Evolutionary conservation across 2,329 filamentous ascomycete genomes (phyloP).

Genomic region (Penicillium sp.): DNA sequence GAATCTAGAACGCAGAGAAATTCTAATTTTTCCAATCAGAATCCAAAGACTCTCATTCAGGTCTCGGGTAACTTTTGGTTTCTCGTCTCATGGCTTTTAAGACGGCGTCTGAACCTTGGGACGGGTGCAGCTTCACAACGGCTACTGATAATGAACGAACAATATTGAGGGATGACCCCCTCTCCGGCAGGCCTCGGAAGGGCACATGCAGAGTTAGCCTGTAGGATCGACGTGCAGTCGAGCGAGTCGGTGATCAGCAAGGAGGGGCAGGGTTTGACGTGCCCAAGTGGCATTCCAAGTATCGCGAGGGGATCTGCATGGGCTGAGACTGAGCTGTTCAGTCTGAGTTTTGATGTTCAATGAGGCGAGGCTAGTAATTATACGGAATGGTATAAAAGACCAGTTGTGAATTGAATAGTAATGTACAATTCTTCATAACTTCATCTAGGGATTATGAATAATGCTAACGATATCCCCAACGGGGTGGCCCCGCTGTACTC

Average conservation of each 20-base stretch:
- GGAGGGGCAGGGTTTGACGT: neutral
- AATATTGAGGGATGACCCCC: neutral
- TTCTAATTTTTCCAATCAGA: neutral
- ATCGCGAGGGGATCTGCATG: neutral
- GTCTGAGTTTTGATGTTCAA: neutral
- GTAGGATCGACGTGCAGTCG: slow-evolving; percentile 3
- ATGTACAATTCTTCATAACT: slow-evolving; percentile 26
- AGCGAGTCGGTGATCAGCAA: slow-evolving; percentile 1
- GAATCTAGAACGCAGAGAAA: neutral
- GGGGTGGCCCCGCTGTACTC: neutral
- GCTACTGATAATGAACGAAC: neutral
- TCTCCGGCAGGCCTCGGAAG: slow-evolving; percentile 1
- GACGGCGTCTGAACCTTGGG: neutral
- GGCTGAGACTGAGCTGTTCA: neutral
- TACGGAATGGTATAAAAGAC: neutral
- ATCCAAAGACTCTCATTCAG: neutral
- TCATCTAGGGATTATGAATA: slow-evolving; percentile 24
- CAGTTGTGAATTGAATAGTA: neutral
- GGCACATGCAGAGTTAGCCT: slow-evolving; percentile 2
- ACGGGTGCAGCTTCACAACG: neutral
- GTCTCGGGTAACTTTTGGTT: neutral
- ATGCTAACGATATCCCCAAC: slow-evolving; percentile 19
- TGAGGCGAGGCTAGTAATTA: neutral
- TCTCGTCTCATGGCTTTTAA: neutral
- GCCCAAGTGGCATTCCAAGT: neutral